These are phyloP conservation scores for Leishmania arabica DNA, from an alignment of 208 protist species.

Conservation along the genomic window DNA sequence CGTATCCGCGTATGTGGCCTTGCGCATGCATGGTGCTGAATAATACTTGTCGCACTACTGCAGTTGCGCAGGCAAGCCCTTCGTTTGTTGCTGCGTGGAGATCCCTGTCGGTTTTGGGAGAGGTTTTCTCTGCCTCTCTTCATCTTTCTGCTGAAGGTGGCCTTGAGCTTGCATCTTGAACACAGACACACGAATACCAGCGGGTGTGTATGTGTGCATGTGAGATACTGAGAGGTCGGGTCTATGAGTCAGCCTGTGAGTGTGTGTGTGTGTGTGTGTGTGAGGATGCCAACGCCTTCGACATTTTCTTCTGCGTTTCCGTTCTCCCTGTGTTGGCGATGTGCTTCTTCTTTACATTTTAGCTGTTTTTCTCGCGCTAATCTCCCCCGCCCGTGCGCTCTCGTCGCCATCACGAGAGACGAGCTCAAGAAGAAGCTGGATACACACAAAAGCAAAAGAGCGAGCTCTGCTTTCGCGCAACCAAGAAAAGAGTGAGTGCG, in stretches of 20 bases:
- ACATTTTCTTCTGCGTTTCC: background rate
- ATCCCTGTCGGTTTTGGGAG: background rate
- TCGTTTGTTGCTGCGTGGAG: background rate
- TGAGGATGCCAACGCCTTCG: background rate
- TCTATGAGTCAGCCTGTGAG: background rate
- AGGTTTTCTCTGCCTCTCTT: background rate
- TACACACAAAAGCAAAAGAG: background rate
- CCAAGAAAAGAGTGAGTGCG: background rate
- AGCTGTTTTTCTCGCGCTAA: background rate
- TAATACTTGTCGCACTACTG: background rate
- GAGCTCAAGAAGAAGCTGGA: background rate
- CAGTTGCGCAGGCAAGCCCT: background rate
- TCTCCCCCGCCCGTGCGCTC: background rate
- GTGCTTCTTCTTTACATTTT: background rate
- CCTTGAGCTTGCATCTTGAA: background rate
- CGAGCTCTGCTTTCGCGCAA: background rate
- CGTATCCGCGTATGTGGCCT: background rate
- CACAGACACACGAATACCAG: background rate
- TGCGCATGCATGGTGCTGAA: background rate
- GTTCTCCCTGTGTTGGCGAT: background rate
- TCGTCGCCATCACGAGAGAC: background rate
- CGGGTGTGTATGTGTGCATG: background rate
- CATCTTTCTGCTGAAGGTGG: background rate
- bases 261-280: background rate
- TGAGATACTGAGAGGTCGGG: background rate